Percentiles rank a stretch among this genome's conserved stretches.
Evolutionary conservation across 768 basidiomycete genomes (phyloP).

Genomic region (Lactarius tabidus): DNA sequence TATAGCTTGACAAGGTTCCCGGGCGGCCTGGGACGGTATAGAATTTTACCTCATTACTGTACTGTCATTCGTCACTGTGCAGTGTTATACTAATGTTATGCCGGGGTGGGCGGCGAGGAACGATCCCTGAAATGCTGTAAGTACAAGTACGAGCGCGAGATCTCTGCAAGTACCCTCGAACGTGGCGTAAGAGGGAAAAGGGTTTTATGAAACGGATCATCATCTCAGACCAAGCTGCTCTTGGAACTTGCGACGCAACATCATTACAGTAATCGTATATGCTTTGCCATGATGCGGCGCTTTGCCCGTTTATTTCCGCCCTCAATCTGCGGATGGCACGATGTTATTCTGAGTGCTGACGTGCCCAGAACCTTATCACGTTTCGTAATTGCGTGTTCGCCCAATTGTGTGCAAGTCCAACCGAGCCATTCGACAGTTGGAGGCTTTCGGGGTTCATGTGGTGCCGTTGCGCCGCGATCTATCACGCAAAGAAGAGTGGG

Average conservation of each 20-base stretch:
- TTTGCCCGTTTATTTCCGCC: not conserved
- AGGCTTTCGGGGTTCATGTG: not conserved
- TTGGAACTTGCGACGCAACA: not conserved
- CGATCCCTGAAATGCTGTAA: slow-evolving; percentile 1
- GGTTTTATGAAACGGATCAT: not conserved
- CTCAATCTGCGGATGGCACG: not conserved
- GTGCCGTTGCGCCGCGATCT: not conserved
- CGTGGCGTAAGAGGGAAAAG: slow-evolving; percentile 4
- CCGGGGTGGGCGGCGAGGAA: not conserved
- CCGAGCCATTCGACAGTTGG: not conserved
- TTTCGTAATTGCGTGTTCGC: not conserved
- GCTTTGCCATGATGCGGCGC: not conserved
- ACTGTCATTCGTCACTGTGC: not conserved
- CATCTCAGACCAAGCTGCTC: not conserved
- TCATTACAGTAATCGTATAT: not conserved
- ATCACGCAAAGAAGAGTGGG: not conserved
- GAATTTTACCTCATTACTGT: not conserved
- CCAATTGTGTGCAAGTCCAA: not conserved
- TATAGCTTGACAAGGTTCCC: not conserved
- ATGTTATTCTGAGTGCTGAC: not conserved
- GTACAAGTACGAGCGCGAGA: not conserved
- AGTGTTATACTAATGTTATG: not conserved
- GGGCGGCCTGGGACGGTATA: not conserved
- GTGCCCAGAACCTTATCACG: not conserved
- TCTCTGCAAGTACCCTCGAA: slow-evolving; percentile 11